A percentile compares a stretch with the other conserved stretches of the same genome.
phyloP scores from a whole-genome alignment of 2,329 filamentous ascomycete species.

The Seiridium unicorne region DNA sequence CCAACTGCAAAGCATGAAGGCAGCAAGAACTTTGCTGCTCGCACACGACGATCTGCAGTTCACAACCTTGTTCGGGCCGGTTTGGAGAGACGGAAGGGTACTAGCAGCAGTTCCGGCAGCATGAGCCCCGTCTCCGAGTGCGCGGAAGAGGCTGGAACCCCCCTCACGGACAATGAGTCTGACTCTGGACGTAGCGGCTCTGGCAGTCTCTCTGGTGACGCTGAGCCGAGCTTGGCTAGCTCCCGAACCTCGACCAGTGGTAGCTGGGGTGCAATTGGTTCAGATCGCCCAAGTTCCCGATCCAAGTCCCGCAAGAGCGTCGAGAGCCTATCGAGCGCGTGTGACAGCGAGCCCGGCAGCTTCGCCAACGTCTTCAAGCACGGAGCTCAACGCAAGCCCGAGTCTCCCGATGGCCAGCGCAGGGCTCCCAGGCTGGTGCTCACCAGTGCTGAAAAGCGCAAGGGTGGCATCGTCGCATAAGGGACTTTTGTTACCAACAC shows the following conservation, averaged over 20 bases:
- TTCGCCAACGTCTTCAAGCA: conserved; percentile 68
- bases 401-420: conserved; percentile 63
- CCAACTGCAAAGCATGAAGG: conserved; percentile 92
- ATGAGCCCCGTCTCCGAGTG: conserved; percentile 89
- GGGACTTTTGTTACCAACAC: background rate
- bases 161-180: conserved; percentile 71
- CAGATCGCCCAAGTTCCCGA: conserved; percentile 72
- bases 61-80: conserved; percentile 90
- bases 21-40: conserved; percentile 95
- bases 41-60: conserved; percentile 87
- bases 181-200: conserved; percentile 71
- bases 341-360: conserved; percentile 56
- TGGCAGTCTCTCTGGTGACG: conserved; percentile 76
- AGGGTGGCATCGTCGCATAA: conserved; percentile 47
- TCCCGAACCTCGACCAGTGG: conserved; percentile 74
- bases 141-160: conserved; percentile 64
- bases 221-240: conserved; percentile 66
- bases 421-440: conserved; percentile 85
- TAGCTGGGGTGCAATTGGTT: conserved; percentile 77
- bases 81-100: conserved; percentile 78
- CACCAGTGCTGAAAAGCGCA: conserved; percentile 87
- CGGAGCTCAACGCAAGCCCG: conserved; percentile 51
- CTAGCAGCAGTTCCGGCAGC: conserved; percentile 69
- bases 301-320: conserved; percentile 63
- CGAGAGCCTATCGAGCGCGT: conserved; percentile 65